Evolutionary conservation across 768 basidiomycete genomes (phyloP), one percentile per base, ranked within the genome.

Genomic region (Candolleomyces aberdarensis): DNA sequence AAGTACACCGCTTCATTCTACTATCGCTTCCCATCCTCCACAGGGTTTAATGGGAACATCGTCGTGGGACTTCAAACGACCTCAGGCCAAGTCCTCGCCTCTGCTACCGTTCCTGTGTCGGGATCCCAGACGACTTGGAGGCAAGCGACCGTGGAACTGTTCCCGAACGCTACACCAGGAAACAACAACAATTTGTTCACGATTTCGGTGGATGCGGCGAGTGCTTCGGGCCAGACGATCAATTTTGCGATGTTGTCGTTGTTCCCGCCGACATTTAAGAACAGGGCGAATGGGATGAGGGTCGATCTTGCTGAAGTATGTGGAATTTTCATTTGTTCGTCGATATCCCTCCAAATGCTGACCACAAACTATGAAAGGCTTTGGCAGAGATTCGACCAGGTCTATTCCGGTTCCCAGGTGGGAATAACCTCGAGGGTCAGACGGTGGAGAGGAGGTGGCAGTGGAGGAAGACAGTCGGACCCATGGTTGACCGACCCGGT

Each of bases 191-290:
- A 88, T 66, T 69, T 71, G 44, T 87, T 89, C 68, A 74, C 75
- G 0, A 72, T 89, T 8, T 81, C 82, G 0, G 66, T 87, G 9
- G 74, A 85, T 53, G 81, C 80, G 10, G 67, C 69, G 0, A 67
- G 68, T 0, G 73, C 72, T 0, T 69, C 73, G 0, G 82, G 79
- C 3, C 72, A 80, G 22, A 80, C 76, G 0, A 72, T 88, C 54
- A 67, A 83, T 64, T 87, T 88, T 60, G 82, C 83, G 0, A 76
- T 88, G 76, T 77, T 88, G 58, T 84, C 83, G 13, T 70, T 89
- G 52, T 87, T 89, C 71, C 87, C 88, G 0, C 87, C 87, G 7
- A 89, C 86, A 3, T 88, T 83, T 74, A 87, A 85, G 63, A 72
- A 75, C 52, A 77, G 85, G 55, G 60, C 69, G 36, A 89, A 89